Base-by-base conservation (phyloP, 306 rosid genomes). In the Acacia confusa region DNA sequence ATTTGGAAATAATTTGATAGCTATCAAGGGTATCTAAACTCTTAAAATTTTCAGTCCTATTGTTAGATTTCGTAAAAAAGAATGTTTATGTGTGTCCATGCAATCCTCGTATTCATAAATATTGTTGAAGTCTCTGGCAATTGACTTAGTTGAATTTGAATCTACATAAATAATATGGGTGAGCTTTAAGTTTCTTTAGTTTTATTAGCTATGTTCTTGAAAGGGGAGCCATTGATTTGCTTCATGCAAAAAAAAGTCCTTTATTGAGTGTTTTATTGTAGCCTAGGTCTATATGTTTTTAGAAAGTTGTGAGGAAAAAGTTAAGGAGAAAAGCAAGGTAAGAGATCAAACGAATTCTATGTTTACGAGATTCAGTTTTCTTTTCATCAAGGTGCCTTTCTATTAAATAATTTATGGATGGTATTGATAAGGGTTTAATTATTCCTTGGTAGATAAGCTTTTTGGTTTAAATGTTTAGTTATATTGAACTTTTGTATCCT, bases 91-190 rank as follows among this genome's bases (percentile, higher is more conserved):
- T 7, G 7, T 68, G 66, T 45, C 78, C 41, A 12, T 81, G 65
- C 16, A 22, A 27, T 68, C 58, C 43, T 40, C 67, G 9, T 20
- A 32, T 55, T 44, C 57, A 76, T 53, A 3, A 14, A 55, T 43
- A 68, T 28, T 38, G 36, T 69, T 74, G 22, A 70, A 74, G 7
- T 57, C 66, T 36, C 16, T 16, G 41, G 22, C 12, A 16, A 65
- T 65, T 65, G 14, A 32, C 24, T 75, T 13, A 48, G 34, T 44
- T 25, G 38, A 75, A 25, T 38, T 27, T 1, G 38, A 63, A 28
- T 63, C n/a, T 81, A 78, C 81, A 68, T 67, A 43, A 72, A 72
- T 40, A 74, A 58, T 57, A 19, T 67, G 55, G 60, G 43, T 0
- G 41, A 65, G 24, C 22, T 65, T 63, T 28, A 30, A 63, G 20